These are phyloP conservation scores for Ascochyta viciae-villosae DNA, from an alignment of 2,329 filamentous ascomycete species.

Conservation along the genomic window DNA sequence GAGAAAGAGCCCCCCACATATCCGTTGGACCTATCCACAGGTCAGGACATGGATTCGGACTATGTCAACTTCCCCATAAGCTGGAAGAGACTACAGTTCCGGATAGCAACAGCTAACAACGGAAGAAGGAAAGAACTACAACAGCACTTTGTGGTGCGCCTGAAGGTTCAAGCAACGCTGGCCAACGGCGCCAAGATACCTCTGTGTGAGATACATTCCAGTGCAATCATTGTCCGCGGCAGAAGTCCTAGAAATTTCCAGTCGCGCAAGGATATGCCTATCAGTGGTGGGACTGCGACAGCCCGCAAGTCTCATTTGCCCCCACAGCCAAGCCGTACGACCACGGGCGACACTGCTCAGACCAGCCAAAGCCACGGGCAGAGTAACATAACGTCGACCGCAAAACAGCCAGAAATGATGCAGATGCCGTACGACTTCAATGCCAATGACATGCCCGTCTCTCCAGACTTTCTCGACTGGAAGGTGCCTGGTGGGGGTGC, in stretches of 20 bases:
- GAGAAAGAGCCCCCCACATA: conserved; percentile 90
- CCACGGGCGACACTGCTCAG: conserved; percentile 46
- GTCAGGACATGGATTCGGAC: conserved; percentile 78
- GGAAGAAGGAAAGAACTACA: conserved; percentile 92
- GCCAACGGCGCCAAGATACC: conserved; percentile 82
- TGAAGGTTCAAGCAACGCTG: conserved; percentile 85
- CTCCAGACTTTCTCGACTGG: conserved; percentile 55
- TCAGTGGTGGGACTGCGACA: conserved; percentile 79
- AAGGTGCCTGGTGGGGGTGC: conserved; percentile 51
- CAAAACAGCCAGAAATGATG: conserved; percentile 47
- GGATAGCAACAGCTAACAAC: conserved; percentile 96
- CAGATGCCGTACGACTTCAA: conserved; percentile 53
- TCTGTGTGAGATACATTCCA: conserved; percentile 83
- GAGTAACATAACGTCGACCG: conserved; percentile 30
- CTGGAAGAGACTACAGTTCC: conserved; percentile 92
- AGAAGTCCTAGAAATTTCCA: conserved; percentile 95
- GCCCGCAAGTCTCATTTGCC: conserved; percentile 66
- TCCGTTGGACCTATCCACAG: conserved; percentile 70
- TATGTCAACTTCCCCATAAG: conserved; percentile 91
- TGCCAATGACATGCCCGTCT: conserved; percentile 49
- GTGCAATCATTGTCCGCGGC: conserved; percentile 91
- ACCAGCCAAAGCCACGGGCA: conserved; percentile 37
- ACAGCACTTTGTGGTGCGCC: conserved; percentile 89
- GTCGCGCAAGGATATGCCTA: conserved; percentile 87
- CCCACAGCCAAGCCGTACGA: conserved; percentile 45